A percentile compares a stretch with the other conserved stretches of the same genome.
Conservation (phyloP, 2,329 filamentous ascomycete genomes). For the Fusarium dimerum region DNA sequence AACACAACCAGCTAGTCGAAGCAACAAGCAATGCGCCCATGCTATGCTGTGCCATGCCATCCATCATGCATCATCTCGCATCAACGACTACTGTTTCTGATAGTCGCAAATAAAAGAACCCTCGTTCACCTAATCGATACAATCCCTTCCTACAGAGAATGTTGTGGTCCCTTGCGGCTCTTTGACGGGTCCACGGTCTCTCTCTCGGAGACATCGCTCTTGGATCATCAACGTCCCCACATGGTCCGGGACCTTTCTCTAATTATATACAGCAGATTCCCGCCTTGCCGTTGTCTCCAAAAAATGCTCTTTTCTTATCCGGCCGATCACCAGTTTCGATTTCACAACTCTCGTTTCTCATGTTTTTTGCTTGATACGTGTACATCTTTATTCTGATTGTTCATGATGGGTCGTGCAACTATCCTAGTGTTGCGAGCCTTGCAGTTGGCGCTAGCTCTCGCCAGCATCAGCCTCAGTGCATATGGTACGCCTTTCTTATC, state of each 20-base stretch:
- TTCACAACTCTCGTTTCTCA: neutral
- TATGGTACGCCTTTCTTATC: constrained; percentile 18
- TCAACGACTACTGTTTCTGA: constrained; percentile 21
- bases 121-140: neutral
- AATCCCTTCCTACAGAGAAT: constrained; percentile 10
- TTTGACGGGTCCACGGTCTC: constrained; percentile 24
- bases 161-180: constrained; percentile 12
- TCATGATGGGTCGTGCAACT: constrained; percentile 19
- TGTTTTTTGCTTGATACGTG: neutral
- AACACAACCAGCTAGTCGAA: neutral
- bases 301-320: constrained; percentile 9
- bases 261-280: constrained; percentile 26
- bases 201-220: constrained; percentile 24
- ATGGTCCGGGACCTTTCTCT: constrained; percentile 24
- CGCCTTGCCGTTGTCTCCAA: constrained; percentile 18
- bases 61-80: constrained; percentile 14
- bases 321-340: constrained; percentile 6
- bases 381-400: constrained; percentile 3
- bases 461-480: constrained; percentile 27
- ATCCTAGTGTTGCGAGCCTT: constrained; percentile 23
- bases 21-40: neutral
- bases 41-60: neutral
- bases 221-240: constrained; percentile 26
- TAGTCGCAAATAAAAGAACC: constrained; percentile 22
- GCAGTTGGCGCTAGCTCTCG: constrained; percentile 24